These are phyloP conservation scores for Lichtheimia ornata DNA, from an alignment of 371 early-diverging fungal genomes.

Conservation along the genomic window DNA sequence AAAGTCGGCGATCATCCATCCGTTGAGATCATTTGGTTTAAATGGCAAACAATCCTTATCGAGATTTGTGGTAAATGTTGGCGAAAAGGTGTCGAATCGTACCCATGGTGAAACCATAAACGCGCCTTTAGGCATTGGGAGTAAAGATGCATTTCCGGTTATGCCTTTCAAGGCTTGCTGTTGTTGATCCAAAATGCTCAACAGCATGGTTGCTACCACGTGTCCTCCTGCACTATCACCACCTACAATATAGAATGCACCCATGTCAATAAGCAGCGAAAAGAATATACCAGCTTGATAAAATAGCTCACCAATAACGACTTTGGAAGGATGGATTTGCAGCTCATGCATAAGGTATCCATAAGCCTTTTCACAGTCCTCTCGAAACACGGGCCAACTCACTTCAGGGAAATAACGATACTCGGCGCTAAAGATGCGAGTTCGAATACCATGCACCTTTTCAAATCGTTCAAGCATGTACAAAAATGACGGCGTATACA, in stretches of 20 bases:
- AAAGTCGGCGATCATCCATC: conserved; percentile 6
- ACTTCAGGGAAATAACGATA: conserved; percentile 21
- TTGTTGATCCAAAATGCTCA: conserved; percentile 17
- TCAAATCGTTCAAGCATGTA: conserved; percentile 25
- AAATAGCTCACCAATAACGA: conserved; percentile 25
- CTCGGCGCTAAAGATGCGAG: conserved; percentile 28
- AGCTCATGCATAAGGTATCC: conserved; percentile 28
- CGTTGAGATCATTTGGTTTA: neutral
- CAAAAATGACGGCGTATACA: conserved; percentile 30
- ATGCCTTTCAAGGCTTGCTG: neutral
- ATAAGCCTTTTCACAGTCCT: conserved; percentile 27
- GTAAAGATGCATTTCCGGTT: conserved; percentile 10
- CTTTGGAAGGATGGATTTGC: conserved; percentile 22
- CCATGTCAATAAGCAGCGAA: conserved; percentile 9
- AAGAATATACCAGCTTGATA: neutral
- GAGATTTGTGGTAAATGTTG: conserved; percentile 14
- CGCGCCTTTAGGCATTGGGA: conserved; percentile 23
- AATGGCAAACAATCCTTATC: conserved; percentile 14
- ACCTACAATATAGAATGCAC: conserved; percentile 12
- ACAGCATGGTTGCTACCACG: conserved; percentile 20
- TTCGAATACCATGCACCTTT: conserved; percentile 19
- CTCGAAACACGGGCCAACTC: conserved; percentile 14
- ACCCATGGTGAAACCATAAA: conserved; percentile 41
- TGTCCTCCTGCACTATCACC: conserved; percentile 46
- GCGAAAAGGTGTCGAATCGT: conserved; percentile 18